Percentiles rank a stretch among this genome's conserved stretches.
Evolutionary conservation across 345 rosid genomes (phyloP).

Genomic region (Moricandia arvensis): DNA sequence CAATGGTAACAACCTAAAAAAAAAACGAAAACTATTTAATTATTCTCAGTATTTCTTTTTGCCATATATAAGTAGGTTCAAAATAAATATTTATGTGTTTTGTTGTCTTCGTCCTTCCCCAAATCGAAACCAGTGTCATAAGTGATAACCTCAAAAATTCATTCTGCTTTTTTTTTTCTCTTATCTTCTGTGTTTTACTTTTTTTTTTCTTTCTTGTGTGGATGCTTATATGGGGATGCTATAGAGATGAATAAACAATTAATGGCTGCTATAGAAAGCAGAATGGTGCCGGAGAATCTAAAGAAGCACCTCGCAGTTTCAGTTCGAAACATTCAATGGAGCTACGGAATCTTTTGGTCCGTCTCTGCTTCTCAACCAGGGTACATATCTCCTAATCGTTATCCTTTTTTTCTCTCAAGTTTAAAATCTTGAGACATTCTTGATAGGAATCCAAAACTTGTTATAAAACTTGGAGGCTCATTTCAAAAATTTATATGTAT

Average conservation of each 20-base stretch:
- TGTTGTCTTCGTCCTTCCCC: slow-evolving; percentile 18
- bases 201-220: too few relatives aligned
- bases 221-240: background rate
- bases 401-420: background rate
- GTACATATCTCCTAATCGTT: slow-evolving; percentile 42
- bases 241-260: slow-evolving; percentile 15
- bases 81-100: background rate
- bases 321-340: slow-evolving; percentile 82
- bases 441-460: background rate
- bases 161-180: background rate
- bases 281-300: slow-evolving; percentile 48
- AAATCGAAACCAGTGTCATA: slow-evolving; percentile 12
- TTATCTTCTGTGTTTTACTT: background rate
- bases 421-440: background rate
- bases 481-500: background rate
- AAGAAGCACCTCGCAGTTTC: slow-evolving; percentile 83
- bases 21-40: background rate
- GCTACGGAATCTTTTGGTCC: slow-evolving; percentile 96
- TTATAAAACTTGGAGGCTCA: background rate
- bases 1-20: slow-evolving; percentile 19
- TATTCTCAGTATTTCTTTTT: background rate
- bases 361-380: slow-evolving; percentile 70
- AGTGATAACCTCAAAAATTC: background rate
- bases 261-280: slow-evolving; percentile 35
- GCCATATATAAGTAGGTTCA: background rate